Evolutionary conservation across 345 rosid species (phyloP), one percentile per base, ranked within the genome.

Genomic region (Salix exigua): DNA sequence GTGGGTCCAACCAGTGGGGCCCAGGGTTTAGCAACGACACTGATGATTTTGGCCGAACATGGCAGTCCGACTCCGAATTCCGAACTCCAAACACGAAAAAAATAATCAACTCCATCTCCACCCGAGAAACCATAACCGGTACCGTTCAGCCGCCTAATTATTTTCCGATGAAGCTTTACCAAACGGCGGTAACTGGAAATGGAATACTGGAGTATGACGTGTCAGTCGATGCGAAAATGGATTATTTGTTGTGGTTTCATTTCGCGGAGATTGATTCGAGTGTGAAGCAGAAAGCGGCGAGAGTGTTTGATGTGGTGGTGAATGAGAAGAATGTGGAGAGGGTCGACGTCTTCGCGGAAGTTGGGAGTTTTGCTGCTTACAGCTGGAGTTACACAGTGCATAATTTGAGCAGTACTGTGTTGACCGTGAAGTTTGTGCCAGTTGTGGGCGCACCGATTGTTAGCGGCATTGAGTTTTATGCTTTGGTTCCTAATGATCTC

Each of bases 241-340:
- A 94, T 81, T 96, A 96, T 83, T 77, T 96, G 87, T 21, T 96
- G n/a, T 94, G 95, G 97, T 87, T 96, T 30, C 99, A 96, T 75
- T 96, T 96, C 42, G 93, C 97, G 16, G 99, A 96, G 92, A 90
- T 96, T 80, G 98, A 94, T 74, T 74, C 86, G 2, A 84, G 82
- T 0, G 97, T 96, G 81, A 90, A 75, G 6, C 88, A 86, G 77
- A 87, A 82, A 58, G 93, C 93, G 71, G 82, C 79, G 76, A 91
- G 99, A 58, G 97, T 92, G 78, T 90, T 96, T 73, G 93, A 94
- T 78, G 82, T 94, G 12, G 30, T 85, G 53, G 95, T 96, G 80
- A 96, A 92, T 70, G 91, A 73, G 3, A 75, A 84, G 46, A 94
- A 83, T n/a, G 97, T 86, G 66, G 89, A 88, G 19, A 86, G 88